phyloP scores from a whole-genome alignment of 345 rosid genomes.

The Syzygium aqueum region DNA sequence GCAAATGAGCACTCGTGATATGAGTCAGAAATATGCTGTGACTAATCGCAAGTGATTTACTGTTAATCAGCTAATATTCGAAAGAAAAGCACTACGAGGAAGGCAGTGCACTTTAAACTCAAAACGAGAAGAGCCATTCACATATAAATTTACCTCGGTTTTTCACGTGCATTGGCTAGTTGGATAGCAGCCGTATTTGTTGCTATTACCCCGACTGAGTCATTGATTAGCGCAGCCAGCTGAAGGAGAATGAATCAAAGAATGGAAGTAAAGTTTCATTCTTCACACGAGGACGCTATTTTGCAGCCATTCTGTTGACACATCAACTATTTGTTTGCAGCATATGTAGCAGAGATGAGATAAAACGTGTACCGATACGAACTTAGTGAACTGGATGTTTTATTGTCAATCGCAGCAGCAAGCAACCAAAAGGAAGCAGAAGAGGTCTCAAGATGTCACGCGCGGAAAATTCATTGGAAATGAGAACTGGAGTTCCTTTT shows the following conservation, averaged over 20 bases:
- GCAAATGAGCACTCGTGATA: conserved; percentile 2
- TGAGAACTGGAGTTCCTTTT: background rate
- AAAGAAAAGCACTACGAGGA: background rate
- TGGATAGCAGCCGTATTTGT: conserved; percentile 91
- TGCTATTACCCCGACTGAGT: conserved; percentile 83
- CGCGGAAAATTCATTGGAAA: background rate
- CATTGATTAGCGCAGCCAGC: conserved; percentile 86
- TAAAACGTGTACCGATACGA: background rate
- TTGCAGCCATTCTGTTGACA: background rate
- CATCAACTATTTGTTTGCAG: background rate
- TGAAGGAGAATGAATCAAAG: conserved; percentile 15
- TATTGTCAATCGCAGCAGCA: background rate
- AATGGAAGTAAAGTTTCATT: background rate
- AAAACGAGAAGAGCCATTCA: background rate
- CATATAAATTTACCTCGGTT: conserved; percentile 42
- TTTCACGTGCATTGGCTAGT: conserved; percentile 72
- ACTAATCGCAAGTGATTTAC: background rate
- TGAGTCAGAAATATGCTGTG: background rate
- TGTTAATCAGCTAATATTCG: background rate
- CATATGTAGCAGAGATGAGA: background rate
- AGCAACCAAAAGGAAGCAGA: background rate
- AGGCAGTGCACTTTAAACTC: background rate
- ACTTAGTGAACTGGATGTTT: background rate
- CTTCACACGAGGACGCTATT: background rate
- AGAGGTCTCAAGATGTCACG: background rate